Percentiles rank a stretch among this genome's conserved stretches.
These are phyloP conservation scores for Corylus avellana DNA, from an alignment of 306 rosid species.

Conservation along the genomic window DNA sequence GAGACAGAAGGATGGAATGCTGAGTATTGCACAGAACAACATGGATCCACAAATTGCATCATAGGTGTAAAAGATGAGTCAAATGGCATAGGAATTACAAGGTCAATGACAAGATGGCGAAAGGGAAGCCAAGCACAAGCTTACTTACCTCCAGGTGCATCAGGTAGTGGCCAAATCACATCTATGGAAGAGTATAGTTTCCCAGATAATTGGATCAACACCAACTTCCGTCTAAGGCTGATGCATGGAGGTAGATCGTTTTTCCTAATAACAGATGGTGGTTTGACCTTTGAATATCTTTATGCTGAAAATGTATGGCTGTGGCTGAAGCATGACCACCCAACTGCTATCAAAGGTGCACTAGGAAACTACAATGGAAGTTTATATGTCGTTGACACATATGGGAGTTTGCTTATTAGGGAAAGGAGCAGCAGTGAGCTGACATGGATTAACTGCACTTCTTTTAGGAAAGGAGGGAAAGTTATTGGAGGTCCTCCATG, in stretches of 20 bases:
- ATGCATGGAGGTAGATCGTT: slow-evolving; percentile 80
- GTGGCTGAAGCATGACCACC: slow-evolving; percentile 86
- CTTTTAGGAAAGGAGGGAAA: slow-evolving; percentile 62
- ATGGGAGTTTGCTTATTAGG: slow-evolving; percentile 75
- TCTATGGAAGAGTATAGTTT: slow-evolving; percentile 44
- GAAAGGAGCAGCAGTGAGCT: slow-evolving; percentile 68
- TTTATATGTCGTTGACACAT: slow-evolving; percentile 63
- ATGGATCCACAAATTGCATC: slow-evolving; percentile 78
- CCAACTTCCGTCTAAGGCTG: slow-evolving; percentile 65
- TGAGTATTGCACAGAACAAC: slow-evolving; percentile 82
- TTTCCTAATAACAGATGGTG: slow-evolving; percentile 66
- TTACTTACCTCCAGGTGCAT: slow-evolving; percentile 48
- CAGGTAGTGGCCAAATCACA: slow-evolving; percentile 25
- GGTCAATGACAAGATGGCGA: slow-evolving; percentile 53
- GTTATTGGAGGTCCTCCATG: slow-evolving; percentile 83
- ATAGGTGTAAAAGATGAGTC: slow-evolving; percentile 69
- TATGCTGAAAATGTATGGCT: slow-evolving; percentile 73
- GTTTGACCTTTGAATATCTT: slow-evolving; percentile 73
- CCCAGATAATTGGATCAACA: slow-evolving; percentile 57
- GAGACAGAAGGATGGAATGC: slow-evolving; percentile 98
- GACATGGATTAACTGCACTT: slow-evolving; percentile 76
- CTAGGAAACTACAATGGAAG: slow-evolving; percentile 89
- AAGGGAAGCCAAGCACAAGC: slow-evolving; percentile 65
- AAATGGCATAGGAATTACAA: slow-evolving; percentile 48
- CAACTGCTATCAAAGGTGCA: slow-evolving; percentile 66